Percentiles rank a stretch among this genome's conserved stretches.
phyloP scores from a whole-genome alignment of 495 filamentous ascomycete species.

The Neurospora sp. region DNA sequence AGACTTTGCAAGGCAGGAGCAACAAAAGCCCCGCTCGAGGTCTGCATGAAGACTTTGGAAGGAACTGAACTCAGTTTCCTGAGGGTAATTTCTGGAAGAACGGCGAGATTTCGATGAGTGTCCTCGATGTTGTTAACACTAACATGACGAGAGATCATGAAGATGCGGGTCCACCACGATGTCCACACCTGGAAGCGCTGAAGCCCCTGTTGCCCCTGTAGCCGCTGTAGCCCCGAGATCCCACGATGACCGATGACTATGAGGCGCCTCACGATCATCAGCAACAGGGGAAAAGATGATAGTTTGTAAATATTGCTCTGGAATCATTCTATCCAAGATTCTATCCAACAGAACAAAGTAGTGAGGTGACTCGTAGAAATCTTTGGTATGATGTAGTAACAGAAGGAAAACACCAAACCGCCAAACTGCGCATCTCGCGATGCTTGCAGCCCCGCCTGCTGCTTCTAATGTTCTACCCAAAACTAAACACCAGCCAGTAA shows the following conservation, averaged over 20 bases:
- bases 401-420: not conserved
- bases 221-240: not conserved
- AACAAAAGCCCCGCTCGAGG: not conserved
- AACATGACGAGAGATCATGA: not conserved
- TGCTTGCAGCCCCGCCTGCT: not conserved
- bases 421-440: not conserved
- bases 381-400: not conserved
- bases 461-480: not conserved
- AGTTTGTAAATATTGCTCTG: not conserved
- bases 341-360: not conserved
- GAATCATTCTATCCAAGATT: not conserved
- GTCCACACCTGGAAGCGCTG: not conserved
- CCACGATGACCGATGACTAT: not conserved
- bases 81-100: fast-evolving
- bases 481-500: not conserved
- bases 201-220: not conserved
- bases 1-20: not conserved
- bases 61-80: not conserved
- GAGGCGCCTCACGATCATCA: not conserved
- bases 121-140: not conserved
- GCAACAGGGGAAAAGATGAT: not conserved
- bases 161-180: too few species aligned
- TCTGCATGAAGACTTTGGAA: not conserved
- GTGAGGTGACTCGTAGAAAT: not conserved
- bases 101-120: not conserved